Evolutionary conservation across 2,329 filamentous ascomycete genomes (phyloP), one percentile per base, ranked within the genome.

Genomic region (Endothia cerciana): DNA sequence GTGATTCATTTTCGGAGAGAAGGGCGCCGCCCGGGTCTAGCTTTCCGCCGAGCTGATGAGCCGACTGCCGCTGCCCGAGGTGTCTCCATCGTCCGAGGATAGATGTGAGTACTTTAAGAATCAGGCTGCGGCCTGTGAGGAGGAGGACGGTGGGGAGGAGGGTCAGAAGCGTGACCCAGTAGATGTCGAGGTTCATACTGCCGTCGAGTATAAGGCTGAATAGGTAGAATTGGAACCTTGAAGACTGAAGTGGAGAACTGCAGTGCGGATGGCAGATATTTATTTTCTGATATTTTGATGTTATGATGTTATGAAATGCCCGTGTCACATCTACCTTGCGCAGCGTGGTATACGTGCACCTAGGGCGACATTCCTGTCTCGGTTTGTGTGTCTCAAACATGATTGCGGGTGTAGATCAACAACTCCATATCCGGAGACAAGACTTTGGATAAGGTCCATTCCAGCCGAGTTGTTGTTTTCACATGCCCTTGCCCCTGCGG

Each of bases 151-250:
- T 62, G 1, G 66, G 64, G 5, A 70, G 49, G n/a, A 70, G 64
- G n/a, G 67, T 49, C 43, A 70, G 53, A 19, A 70, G 61, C 10
- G 60, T 58, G 11, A 61, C 66, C 69, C 69, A 70, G 63, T 69
- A 70, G 30, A 70, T 67, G 47, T 70, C 64, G 43, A 70, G 60
- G 25, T 61, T 41, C 69, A 70, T 70, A 7, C 13, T 58, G 36
- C 25, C 38, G n/a, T 56, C 5, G 33, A 41, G 55, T 30, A 28
- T 1, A 51, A 51, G 13, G 47, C 13, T 51, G 47, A 19, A 2
- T 25, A 51, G 28, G 25, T 13, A 17, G 49, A n/a, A 13, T 5
- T 19, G 17, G 51, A 13, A 55, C 28, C 5, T n/a, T 25, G 0
- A n/a, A 30, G 28, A 30, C 22, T 7, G 25, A 30, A 17, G 15